Evolutionary conservation across 805 yeast genomes (phyloP), one percentile per base, ranked within the genome.

Genomic region (Barnettozyma wickerhamii): DNA sequence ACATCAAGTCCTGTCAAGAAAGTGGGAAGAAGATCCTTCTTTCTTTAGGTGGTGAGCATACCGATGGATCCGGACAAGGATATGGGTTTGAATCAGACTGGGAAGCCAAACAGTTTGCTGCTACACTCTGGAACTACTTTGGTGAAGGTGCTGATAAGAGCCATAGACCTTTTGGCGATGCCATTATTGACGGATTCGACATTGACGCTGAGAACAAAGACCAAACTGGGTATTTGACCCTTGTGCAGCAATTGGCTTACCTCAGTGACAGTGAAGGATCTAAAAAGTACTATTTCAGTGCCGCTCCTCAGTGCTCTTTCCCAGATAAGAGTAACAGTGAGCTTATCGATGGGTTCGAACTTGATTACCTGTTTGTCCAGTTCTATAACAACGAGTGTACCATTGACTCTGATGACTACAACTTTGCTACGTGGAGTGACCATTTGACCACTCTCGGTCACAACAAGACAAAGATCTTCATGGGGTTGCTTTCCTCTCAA

Each of bases 151-250:
- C 17, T 1, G 31, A 41, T 3, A 20, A 9, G 18, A 14, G 14
- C 21, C 65, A 81, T 50, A 75, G 76, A 52, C 74, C 83, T 43
- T 87, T 88, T 59, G 95, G 84, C 35, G 75, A 71, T 51, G 70
- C 95, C 2, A 62, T 81, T 19, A 70, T 91, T 34, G 97, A 91
- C 63, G 98, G 98, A 14, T 90, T 89, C 59, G 98, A 91, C 62
- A 80, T 90, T 48, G 98, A 91, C 62, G 79, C 86, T 53, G 98
- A 91, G 62, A 74, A 77, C 57, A 69, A 69, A 45, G 61, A 69
- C 42, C 69, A 72, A 37, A 65, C 68, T 1, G 96, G 95, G n/a
- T 84, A 81, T 55, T 74, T 77, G 28, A 75, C 81, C 13, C 60
- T 83, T 39, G 84, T 77, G 12, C 67, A 62, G 31, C 68, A 72